Evolutionary conservation across 148 eudicot species (phyloP).

Genomic region (Rhododendron williamsianum): DNA sequence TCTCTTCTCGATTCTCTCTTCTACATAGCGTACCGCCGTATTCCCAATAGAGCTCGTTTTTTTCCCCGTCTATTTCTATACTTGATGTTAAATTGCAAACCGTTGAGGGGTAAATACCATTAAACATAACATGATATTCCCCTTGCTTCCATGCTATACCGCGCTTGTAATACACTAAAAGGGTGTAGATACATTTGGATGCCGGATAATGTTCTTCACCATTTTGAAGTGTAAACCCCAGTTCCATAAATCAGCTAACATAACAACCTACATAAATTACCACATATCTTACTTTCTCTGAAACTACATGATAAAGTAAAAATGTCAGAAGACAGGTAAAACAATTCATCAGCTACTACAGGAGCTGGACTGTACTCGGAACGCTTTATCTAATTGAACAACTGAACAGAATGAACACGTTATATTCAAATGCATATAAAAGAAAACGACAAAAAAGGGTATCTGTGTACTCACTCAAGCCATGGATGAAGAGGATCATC

Average conservation of each 20-base stretch:
- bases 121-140: background rate
- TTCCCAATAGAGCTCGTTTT: background rate
- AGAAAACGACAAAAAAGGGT: background rate
- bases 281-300: background rate
- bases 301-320: background rate
- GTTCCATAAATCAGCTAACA: background rate
- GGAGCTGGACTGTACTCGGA: background rate
- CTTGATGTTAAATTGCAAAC: background rate
- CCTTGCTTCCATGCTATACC: background rate
- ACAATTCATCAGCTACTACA: background rate
- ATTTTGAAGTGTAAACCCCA: background rate
- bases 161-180: background rate
- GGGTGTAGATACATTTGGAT: background rate
- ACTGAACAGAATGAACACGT: background rate
- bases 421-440: background rate
- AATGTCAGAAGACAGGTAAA: background rate
- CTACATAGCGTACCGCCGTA: background rate
- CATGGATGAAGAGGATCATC: slow-evolving; percentile 95
- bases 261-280: background rate
- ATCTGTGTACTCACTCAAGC: slow-evolving; percentile 46
- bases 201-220: background rate
- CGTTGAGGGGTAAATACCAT: background rate
- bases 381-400: background rate
- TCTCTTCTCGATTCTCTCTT: background rate
- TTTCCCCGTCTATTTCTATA: background rate